phyloP scores from a whole-genome alignment of 78 protist genomes.

The Cavenderia fasciculata region DNA sequence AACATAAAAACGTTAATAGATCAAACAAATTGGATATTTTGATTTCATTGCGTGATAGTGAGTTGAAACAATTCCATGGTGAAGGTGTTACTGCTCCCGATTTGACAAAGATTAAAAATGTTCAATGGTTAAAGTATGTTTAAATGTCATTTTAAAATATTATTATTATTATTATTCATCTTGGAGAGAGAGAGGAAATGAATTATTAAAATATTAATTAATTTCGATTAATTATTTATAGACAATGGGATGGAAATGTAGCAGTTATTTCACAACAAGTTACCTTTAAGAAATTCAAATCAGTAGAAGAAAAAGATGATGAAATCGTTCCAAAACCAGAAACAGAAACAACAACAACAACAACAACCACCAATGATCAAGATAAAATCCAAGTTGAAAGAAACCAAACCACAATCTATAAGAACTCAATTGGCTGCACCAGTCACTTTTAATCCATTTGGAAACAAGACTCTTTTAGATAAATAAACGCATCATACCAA shows the following conservation, averaged over 20 bases:
- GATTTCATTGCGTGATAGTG: not conserved
- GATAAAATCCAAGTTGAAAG: no score
- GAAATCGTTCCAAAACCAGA: not conserved
- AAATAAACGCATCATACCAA: no score
- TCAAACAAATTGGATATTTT: not conserved
- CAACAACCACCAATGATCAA: not conserved
- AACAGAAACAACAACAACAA: not conserved
- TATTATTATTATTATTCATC: no score
- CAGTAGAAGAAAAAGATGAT: conserved; percentile 13
- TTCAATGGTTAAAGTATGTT: conserved; percentile 7
- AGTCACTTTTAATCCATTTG: conserved; percentile 13
- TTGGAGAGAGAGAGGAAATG: no score
- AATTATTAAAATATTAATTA: no score
- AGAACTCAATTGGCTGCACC: conserved; percentile 33
- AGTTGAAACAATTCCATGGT: conserved; percentile 5
- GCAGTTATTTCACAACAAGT: not conserved
- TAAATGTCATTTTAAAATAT: no score
- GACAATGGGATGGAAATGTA: conserved; percentile 67
- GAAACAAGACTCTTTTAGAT: no score
- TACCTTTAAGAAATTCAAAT: conserved; percentile 45
- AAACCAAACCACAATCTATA: not conserved
- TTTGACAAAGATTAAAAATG: conserved; percentile 12
- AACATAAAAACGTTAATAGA: not conserved
- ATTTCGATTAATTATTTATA: no score
- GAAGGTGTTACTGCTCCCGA: conserved; percentile 58